Conservation (phyloP, 371 early-diverging fungal species). For the Umbelopsis sp. region DNA sequence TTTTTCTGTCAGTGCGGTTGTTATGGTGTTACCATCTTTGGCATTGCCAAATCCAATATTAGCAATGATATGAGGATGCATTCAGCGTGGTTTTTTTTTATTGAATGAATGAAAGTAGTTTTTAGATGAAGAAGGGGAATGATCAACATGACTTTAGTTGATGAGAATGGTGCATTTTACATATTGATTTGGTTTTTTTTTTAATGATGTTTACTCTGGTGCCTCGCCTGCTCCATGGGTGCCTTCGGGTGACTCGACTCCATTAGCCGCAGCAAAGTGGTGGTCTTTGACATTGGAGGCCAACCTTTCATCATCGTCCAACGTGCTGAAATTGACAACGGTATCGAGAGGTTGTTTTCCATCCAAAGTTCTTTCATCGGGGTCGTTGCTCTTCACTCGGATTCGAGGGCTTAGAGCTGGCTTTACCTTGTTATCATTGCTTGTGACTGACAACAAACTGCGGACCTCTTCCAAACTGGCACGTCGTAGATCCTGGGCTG, state of each 20-base stretch:
- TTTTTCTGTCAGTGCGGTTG: conserved; percentile 5
- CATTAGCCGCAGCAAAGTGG: not conserved
- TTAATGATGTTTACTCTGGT: not conserved
- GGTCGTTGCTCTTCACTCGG: not conserved
- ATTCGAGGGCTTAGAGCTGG: not conserved
- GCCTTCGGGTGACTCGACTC: not conserved
- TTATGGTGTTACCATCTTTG: conserved; percentile 16
- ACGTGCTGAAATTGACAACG: not conserved
- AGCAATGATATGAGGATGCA: not conserved
- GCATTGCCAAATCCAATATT: not conserved
- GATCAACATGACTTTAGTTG: too few relatives aligned
- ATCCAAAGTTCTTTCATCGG: conserved; percentile 2
- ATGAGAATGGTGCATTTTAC: too few relatives aligned
- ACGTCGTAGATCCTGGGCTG: conserved; percentile 12
- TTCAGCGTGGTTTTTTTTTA: too few relatives aligned
- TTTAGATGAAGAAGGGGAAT: not conserved
- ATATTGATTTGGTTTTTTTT: too few relatives aligned
- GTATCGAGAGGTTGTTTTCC: not conserved
- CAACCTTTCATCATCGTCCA: not conserved
- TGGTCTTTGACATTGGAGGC: not conserved
- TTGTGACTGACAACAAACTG: conserved; percentile 7
- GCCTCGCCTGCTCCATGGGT: not conserved
- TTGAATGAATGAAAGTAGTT: not conserved
- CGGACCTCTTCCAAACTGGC: conserved; percentile 14
- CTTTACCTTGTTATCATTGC: not conserved